These are phyloP conservation scores for Nicotiana undulata DNA, from an alignment of 257 asterid genomes.

Conservation along the genomic window DNA sequence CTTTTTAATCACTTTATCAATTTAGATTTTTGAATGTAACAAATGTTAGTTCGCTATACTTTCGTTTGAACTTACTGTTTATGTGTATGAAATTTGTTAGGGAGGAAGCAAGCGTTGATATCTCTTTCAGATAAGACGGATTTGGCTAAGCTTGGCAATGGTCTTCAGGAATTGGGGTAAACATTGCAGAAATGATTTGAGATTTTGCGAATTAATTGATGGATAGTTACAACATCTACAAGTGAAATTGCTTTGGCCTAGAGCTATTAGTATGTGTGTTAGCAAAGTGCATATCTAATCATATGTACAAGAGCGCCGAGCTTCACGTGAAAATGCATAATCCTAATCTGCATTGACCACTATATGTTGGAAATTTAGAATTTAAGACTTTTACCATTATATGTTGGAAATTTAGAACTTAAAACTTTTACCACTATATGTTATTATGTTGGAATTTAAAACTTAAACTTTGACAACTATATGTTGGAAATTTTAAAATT, in stretches of 20 bases:
- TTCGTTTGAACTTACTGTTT: not conserved
- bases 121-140: constrained; percentile 88
- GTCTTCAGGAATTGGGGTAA: constrained; percentile 85
- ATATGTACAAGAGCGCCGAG: not conserved
- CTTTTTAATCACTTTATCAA: not conserved
- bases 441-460: too few species aligned
- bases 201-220: not conserved
- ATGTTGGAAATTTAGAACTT: not conserved
- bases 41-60: not conserved
- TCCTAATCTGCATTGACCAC: not conserved
- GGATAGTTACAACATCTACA: not conserved
- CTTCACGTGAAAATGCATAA: not conserved
- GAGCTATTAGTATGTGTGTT: not conserved
- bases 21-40: not conserved
- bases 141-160: constrained; percentile 66
- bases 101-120: constrained; percentile 70
- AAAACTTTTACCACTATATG: too few species aligned
- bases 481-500: too few species aligned
- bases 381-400: too few species aligned
- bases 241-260: not conserved
- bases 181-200: not conserved
- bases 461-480: too few species aligned
- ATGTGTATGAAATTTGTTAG: constrained; percentile 22
- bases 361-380: not conserved
- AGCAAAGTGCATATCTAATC: not conserved